Evolutionary conservation across 192 early-diverging fungal species (phyloP), one percentile per base, ranked within the genome.

Genomic region (Umbelopsis sp.): DNA sequence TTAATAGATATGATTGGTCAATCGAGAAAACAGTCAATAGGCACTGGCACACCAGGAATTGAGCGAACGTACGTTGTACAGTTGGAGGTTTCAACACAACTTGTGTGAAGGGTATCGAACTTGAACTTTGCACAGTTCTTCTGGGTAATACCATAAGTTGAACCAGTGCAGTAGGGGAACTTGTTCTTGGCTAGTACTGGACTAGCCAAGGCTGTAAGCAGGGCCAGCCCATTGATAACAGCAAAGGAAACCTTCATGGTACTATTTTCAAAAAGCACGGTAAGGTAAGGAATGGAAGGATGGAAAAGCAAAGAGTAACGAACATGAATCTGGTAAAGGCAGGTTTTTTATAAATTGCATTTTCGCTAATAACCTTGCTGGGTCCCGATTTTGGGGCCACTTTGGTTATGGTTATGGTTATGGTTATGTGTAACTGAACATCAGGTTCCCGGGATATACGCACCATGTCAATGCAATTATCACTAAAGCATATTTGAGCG

Each of bases 41-140:
- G 29, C 14, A 1, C 16, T 32, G 14, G 11, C 25, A 34, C 20
- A n/a, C 7, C n/a, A 20, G n/a, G 22, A 50, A 49, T 53, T 14
- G 17, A 16, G 22, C 44, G 34, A 16, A 34, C 44, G 34, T 71
- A 79, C 65, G 77, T 79, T 8, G 77, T 79, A 45, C 77, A 79
- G 47, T 79, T 79, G 11, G 77, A 53, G 2, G 68, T 38, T 14
- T 70, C 45, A 2, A 70, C 52, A 22, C 68, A 70, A 26, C 17
- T 50, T 5, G 66, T 26, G 34, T 68, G 66, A 7, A 53, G 16
- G 9, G 12, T 45, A 0, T 26, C 38, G 16, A 70, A 70, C 14
- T 50, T 11, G 12, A 70, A 70, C 47, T 70, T 70, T n/a, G 68
- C 68, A 16, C 68, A 70, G n/a, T 70, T 22, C 44, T 44, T 38